Percentiles rank a stretch among this genome's conserved stretches.
Conservation (phyloP, 148 eudicot genomes). For the Rhododendron vialii region DNA sequence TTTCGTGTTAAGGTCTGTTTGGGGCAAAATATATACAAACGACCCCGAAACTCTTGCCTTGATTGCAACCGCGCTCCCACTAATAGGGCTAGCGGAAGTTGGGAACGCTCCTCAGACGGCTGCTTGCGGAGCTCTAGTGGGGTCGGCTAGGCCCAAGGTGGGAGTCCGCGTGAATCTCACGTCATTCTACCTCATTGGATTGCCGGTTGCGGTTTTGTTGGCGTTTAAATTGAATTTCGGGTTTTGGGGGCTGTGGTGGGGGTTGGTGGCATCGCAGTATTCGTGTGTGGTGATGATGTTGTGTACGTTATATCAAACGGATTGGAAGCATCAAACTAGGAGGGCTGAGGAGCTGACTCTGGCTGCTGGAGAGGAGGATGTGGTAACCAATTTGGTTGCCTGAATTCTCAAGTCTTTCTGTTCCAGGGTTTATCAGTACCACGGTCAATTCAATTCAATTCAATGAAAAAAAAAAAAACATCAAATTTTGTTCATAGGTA, state of each 20-base stretch:
- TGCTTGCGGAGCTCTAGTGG: slow-evolving; percentile 69
- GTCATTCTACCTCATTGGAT: slow-evolving; percentile 72
- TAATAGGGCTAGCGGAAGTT: slow-evolving; percentile 71
- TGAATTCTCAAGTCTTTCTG: not conserved
- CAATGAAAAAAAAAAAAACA: not conserved
- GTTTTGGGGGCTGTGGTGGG: slow-evolving; percentile 70
- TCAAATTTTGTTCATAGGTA: not conserved
- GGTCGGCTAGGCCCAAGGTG: slow-evolving; percentile 67
- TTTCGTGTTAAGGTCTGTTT: slow-evolving; percentile 32
- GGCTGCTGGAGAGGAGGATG: slow-evolving; percentile 35
- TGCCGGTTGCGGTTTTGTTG: slow-evolving; percentile 57
- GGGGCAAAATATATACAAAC: slow-evolving; percentile 73
- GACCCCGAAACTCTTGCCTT: slow-evolving; percentile 44
- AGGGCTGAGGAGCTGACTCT: slow-evolving; percentile 72
- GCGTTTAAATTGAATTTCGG: slow-evolving; percentile 55
- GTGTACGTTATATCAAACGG: slow-evolving; percentile 42
- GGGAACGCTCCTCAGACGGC: slow-evolving; percentile 89
- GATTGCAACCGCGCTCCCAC: slow-evolving; percentile 49
- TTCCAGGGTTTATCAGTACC: not conserved
- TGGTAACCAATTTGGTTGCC: slow-evolving; percentile 41
- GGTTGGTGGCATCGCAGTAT: slow-evolving; percentile 62
- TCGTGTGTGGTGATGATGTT: slow-evolving; percentile 68
- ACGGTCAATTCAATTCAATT: not conserved
- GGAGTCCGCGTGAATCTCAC: slow-evolving; percentile 63
- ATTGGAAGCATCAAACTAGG: slow-evolving; percentile 69